phyloP scores from a whole-genome alignment of 345 rosid species.

The Chamaenerion angustifolium region DNA sequence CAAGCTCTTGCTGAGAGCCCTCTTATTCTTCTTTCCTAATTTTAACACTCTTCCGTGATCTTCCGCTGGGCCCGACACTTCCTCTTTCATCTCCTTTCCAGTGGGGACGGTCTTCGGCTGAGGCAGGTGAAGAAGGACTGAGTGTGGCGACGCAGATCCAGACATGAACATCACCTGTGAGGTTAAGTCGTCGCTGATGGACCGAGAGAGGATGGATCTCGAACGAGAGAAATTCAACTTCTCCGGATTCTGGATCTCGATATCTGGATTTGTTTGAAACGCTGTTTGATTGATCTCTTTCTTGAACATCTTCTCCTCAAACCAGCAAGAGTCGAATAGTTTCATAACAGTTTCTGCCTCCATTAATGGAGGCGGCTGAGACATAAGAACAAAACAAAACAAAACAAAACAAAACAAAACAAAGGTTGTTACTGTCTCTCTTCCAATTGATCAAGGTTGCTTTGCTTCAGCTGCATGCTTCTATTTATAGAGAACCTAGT shows the following conservation, averaged over 20 bases:
- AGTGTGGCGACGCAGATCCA: slow-evolving; percentile 25
- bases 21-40: slow-evolving; percentile 16
- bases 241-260: slow-evolving; percentile 15
- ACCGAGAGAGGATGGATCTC: slow-evolving; percentile 20
- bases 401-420: not conserved
- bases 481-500: not conserved
- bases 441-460: too few relatives aligned
- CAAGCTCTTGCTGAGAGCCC: slow-evolving; percentile 35
- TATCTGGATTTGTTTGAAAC: slow-evolving; percentile 3
- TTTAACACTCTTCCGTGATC: not conserved
- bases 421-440: too few relatives aligned
- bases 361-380: slow-evolving; percentile 21
- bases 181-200: slow-evolving; percentile 40
- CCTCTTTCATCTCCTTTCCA: slow-evolving; percentile 25
- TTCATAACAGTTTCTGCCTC: slow-evolving; percentile 12
- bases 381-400: not conserved
- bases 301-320: slow-evolving; percentile 29
- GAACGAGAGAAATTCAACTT: slow-evolving; percentile 2
- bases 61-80: slow-evolving; percentile 1
- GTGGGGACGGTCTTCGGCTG: slow-evolving; percentile 13
- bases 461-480: not conserved
- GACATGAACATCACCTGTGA: slow-evolving; percentile 17
- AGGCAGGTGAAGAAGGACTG: slow-evolving; percentile 30
- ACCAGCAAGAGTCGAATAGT: slow-evolving; percentile 37
- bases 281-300: slow-evolving; percentile 7